Conservation (phyloP, 1,284 basidiomycete genomes). For the Anthracocystis panici-leucophaei region DNA sequence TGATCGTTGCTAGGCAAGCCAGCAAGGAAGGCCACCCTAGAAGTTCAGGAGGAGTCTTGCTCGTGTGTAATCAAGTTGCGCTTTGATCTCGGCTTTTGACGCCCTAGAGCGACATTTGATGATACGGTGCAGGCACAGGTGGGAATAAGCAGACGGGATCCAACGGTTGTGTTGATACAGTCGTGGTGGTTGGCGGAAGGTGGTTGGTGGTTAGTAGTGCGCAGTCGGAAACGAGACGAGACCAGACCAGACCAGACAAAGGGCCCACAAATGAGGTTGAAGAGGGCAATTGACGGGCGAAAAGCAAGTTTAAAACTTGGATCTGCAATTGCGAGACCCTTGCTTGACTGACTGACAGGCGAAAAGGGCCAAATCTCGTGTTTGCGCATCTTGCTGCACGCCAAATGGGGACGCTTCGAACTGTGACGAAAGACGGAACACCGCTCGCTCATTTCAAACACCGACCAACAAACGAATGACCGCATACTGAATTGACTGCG, state of each 20-base stretch:
- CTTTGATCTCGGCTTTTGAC: no score
- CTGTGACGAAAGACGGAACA: slow-evolving; percentile 1
- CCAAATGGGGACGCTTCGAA: not conserved
- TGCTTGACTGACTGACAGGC: not conserved
- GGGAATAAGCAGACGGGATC: no score
- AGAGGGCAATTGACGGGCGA: no score
- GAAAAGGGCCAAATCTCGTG: not conserved
- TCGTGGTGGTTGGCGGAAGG: no score
- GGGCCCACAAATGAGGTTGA: no score
- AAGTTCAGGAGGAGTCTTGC: not conserved
- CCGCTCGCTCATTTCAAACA: slow-evolving; percentile 25
- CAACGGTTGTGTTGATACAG: no score
- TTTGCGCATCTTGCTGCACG: not conserved
- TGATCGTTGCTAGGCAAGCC: not conserved
- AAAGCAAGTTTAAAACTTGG: not conserved
- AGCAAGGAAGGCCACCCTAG: no score
- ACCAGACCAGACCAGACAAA: no score
- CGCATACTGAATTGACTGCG: not conserved
- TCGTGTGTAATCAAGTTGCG: not conserved
- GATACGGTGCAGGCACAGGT: no score
- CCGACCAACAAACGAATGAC: slow-evolving; percentile 12
- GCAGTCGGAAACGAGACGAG: no score
- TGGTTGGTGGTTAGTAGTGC: no score
- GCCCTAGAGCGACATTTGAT: no score
- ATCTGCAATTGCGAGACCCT: slow-evolving; percentile 7